phyloP scores from a whole-genome alignment of 2,329 filamentous ascomycete species.

The Fusarium continuum region DNA sequence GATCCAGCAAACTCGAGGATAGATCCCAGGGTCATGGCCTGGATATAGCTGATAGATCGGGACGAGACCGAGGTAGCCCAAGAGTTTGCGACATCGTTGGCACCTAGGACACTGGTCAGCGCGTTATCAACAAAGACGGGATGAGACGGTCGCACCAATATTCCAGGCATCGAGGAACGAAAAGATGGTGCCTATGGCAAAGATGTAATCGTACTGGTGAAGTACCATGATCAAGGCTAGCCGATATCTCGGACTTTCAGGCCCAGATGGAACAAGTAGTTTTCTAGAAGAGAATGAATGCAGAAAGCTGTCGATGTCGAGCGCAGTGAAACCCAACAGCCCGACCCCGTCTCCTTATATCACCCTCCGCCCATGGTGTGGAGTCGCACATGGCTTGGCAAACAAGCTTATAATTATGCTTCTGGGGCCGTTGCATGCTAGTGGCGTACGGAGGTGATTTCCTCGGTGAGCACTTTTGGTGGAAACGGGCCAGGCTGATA shows the following conservation, averaged over 20 bases:
- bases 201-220: conserved; percentile 69
- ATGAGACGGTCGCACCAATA: conserved; percentile 56
- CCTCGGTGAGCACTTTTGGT: conserved; percentile 1
- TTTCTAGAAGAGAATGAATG: conserved; percentile 24
- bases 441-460: neutral
- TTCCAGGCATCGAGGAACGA: conserved; percentile 72
- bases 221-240: conserved; percentile 34
- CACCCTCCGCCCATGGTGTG: conserved; percentile 22
- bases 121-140: neutral
- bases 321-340: neutral
- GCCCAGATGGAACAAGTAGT: neutral
- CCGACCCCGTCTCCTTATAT: conserved; percentile 35
- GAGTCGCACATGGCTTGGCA: conserved; percentile 30
- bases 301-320: conserved; percentile 17
- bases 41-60: conserved; percentile 68
- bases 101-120: conserved; percentile 29
- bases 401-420: conserved; percentile 44
- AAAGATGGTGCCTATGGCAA: conserved; percentile 71
- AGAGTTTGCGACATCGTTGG: conserved; percentile 76
- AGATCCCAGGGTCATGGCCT: conserved; percentile 66
- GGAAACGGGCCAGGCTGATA: neutral
- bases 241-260: conserved; percentile 12
- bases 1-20: conserved; percentile 70
- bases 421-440: conserved; percentile 18
- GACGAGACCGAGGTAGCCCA: conserved; percentile 80